phyloP scores from a whole-genome alignment of 202 grass and related monocot species.

The Cymbopogon flexuosus region DNA sequence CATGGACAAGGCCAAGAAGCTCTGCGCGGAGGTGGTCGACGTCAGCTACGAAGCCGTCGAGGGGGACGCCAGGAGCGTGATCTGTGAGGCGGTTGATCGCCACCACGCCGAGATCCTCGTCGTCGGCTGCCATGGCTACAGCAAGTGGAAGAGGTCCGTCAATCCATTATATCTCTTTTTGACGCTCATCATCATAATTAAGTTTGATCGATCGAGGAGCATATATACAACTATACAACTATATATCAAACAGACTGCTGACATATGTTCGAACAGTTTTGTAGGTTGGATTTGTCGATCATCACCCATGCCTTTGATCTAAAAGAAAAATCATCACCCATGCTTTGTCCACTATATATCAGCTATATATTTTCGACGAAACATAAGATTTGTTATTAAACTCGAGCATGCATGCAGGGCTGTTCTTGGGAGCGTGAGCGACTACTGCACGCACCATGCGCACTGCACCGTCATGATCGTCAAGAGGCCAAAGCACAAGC shows the following conservation, averaged over 20 bases:
- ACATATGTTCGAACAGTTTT: no score
- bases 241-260: no score
- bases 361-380: no score
- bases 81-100: constrained; percentile 74
- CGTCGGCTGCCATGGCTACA: constrained; percentile 78
- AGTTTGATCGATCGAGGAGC: no score
- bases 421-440: constrained; percentile 73
- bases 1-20: constrained; percentile 62
- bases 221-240: no score
- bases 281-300: no score
- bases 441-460: constrained; percentile 72
- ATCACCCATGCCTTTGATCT: no score
- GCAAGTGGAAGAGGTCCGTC: constrained; percentile 57
- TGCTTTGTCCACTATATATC: no score
- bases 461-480: constrained; percentile 76
- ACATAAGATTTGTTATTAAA: no score
- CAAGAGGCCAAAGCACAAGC: constrained; percentile 58
- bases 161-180: no score
- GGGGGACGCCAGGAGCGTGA: constrained; percentile 63
- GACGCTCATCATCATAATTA: no score
- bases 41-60: constrained; percentile 45
- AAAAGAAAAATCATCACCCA: no score
- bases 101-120: constrained; percentile 65
- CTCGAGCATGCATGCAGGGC: constrained; percentile 27
- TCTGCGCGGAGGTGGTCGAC: constrained; percentile 43